Conservation (phyloP, 169 alveolate species). For the Cystoisospora suis region DNA sequence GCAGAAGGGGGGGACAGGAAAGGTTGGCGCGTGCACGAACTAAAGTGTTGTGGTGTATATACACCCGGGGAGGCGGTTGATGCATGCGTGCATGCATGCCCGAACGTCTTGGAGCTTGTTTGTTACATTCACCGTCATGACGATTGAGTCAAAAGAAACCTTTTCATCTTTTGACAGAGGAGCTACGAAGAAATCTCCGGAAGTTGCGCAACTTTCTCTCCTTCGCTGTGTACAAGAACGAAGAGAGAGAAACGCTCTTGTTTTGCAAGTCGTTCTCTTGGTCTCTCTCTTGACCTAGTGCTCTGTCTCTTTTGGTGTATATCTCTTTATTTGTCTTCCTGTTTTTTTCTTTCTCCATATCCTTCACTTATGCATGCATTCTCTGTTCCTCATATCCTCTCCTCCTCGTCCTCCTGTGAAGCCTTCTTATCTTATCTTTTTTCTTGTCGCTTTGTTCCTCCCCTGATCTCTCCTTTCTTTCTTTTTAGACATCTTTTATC, state of each 20-base stretch:
- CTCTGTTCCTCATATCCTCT: not conserved
- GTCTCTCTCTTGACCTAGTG: not conserved
- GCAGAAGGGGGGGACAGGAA: not conserved
- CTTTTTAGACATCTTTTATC: slow-evolving; percentile 44
- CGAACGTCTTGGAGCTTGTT: not conserved
- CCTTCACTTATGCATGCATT: not conserved
- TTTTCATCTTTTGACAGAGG: not conserved
- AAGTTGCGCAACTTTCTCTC: too few relatives aligned
- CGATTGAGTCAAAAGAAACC: not conserved
- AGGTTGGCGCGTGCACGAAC: not conserved
- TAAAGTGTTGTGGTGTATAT: not conserved
- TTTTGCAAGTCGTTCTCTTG: not conserved
- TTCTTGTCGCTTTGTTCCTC: not conserved
- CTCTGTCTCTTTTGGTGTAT: too few relatives aligned
- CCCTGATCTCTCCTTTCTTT: not conserved
- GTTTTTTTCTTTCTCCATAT: not conserved
- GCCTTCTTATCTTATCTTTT: too few relatives aligned
- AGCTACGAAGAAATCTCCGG: too few relatives aligned
- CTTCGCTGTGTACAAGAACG: too few relatives aligned
- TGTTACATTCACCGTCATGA: not conserved
- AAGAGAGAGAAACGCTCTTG: too few relatives aligned
- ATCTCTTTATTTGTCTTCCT: too few relatives aligned
- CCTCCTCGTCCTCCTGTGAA: not conserved
- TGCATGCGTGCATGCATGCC: not conserved
- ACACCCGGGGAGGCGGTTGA: not conserved